These are phyloP conservation scores for Trametes punicea DNA, from an alignment of 768 basidiomycete genomes.

Conservation along the genomic window DNA sequence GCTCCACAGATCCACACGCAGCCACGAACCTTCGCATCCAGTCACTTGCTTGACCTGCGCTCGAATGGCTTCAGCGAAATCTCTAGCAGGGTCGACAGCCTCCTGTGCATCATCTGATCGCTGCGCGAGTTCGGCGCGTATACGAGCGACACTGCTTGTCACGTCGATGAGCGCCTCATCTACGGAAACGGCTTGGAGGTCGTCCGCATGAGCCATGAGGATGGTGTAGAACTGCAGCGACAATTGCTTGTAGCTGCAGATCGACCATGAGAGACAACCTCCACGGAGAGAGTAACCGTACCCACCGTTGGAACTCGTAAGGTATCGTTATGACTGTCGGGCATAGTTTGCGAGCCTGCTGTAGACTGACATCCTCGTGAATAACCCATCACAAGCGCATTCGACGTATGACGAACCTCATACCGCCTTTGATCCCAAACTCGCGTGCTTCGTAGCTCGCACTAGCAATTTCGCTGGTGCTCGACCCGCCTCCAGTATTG, in stretches of 20 bases:
- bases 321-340: conserved; percentile 73
- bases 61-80: conserved; percentile 79
- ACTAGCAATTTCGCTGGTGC: conserved; percentile 94
- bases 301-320: conserved; percentile 87
- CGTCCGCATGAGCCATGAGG: conserved; percentile 84
- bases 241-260: conserved; percentile 72
- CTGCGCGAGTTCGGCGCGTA: conserved; percentile 30
- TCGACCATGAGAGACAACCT: background rate
- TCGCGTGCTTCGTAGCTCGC: conserved; percentile 90
- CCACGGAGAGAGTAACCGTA: conserved; percentile 1
- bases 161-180: conserved; percentile 96
- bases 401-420: conserved; percentile 59
- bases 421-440: conserved; percentile 89
- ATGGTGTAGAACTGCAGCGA: conserved; percentile 92
- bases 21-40: conserved; percentile 73
- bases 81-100: conserved; percentile 59
- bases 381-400: background rate
- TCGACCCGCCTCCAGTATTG: conserved; percentile 61
- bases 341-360: conserved; percentile 73
- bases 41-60: conserved; percentile 74
- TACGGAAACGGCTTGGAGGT: conserved; percentile 92
- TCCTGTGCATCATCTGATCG: conserved; percentile 19
- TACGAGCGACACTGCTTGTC: conserved; percentile 51
- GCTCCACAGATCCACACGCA: background rate
- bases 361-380: background rate